A percentile compares a stretch with the other conserved stretches of the same genome.
Evolutionary conservation across 148 eudicot genomes (phyloP).

Genomic region (Rhododendron simsii): DNA sequence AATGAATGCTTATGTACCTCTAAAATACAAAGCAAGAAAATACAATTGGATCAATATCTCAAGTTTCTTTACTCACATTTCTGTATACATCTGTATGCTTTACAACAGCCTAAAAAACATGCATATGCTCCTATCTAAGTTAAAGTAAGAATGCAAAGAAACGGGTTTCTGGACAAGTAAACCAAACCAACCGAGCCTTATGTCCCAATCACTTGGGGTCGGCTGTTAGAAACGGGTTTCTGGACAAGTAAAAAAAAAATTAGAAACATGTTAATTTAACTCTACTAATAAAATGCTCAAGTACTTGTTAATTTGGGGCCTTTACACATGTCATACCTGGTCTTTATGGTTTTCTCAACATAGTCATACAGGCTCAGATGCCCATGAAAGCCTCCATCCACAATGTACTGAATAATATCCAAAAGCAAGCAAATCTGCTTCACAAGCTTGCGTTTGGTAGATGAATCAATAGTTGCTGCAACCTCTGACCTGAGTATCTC

Average conservation of each 20-base stretch:
- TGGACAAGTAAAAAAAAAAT: background rate
- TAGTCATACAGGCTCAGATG: slow-evolving; percentile 67
- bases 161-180: background rate
- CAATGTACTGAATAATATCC: slow-evolving; percentile 73
- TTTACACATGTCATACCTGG: slow-evolving; percentile 42
- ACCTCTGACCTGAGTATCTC: slow-evolving; percentile 72
- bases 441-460: slow-evolving; percentile 56
- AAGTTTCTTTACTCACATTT: background rate
- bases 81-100: background rate
- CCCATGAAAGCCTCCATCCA: slow-evolving; percentile 90
- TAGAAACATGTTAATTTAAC: background rate
- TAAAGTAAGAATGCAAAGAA: background rate
- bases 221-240: background rate
- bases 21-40: background rate
- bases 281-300: background rate
- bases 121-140: background rate
- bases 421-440: slow-evolving; percentile 76
- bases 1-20: background rate
- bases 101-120: background rate
- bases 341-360: slow-evolving; percentile 55
- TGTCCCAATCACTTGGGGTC: too few relatives aligned
- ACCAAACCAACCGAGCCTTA: too few relatives aligned
- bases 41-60: background rate
- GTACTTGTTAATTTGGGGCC: background rate
- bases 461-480: slow-evolving; percentile 38